These are phyloP conservation scores for Sonneratia caseolaris DNA, from an alignment of 345 rosid genomes.

Conservation along the genomic window DNA sequence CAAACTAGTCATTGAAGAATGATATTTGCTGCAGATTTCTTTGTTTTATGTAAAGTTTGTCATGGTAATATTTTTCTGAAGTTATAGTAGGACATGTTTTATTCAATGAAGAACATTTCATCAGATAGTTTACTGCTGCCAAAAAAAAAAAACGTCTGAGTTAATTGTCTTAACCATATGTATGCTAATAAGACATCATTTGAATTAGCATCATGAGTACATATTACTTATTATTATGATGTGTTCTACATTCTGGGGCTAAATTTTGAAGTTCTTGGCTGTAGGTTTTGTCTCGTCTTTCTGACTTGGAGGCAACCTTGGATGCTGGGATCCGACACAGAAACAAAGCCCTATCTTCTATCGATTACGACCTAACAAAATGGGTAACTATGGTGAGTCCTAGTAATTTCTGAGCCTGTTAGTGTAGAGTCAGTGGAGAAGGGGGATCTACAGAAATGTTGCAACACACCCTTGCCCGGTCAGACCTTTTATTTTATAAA, in stretches of 20 bases:
- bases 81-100: too few species aligned
- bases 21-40: background rate
- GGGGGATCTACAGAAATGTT: background rate
- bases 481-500: too few species aligned
- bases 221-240: too few species aligned
- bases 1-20: too few species aligned
- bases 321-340: conserved; percentile 86
- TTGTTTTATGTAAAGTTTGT: background rate
- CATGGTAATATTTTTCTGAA: background rate
- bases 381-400: conserved; percentile 72
- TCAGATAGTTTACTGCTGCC: too few species aligned
- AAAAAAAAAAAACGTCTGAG: too few species aligned
- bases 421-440: background rate
- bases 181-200: too few species aligned
- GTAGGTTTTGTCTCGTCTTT: conserved; percentile 76
- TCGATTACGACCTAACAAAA: conserved; percentile 57
- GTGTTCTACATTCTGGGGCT: background rate
- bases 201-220: background rate
- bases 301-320: conserved; percentile 87
- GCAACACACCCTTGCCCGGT: too few species aligned
- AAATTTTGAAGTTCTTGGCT: conserved; percentile 18
- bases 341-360: conserved; percentile 57
- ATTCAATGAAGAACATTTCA: too few species aligned
- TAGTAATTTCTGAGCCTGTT: background rate
- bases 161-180: too few species aligned